A percentile compares a stretch with the other conserved stretches of the same genome.
phyloP scores from a whole-genome alignment of 495 filamentous ascomycete genomes.

The Cladorrhinum samala region DNA sequence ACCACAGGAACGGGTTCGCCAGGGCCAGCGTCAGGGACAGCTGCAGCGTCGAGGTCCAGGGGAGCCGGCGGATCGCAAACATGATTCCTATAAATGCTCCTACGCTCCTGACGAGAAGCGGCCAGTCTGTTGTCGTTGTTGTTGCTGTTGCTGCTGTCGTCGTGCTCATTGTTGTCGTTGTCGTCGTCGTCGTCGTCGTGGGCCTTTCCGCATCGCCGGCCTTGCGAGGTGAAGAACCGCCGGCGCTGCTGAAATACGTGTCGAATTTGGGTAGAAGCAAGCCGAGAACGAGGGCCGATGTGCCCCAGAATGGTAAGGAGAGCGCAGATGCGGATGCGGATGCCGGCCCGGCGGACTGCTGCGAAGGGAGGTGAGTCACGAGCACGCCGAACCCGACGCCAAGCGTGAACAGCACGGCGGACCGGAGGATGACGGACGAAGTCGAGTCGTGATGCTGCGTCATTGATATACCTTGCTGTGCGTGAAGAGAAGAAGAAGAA shows the following conservation, averaged over 20 bases:
- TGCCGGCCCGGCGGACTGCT: not conserved
- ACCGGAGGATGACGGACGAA: constrained; percentile 44
- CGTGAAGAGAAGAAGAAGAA: too few species aligned
- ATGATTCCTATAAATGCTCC: constrained; percentile 94
- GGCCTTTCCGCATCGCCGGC: too few species aligned
- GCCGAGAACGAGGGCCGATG: constrained; percentile 69
- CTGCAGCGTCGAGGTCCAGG: constrained; percentile 92
- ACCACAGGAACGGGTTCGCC: constrained; percentile 93
- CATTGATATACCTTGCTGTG: not conserved
- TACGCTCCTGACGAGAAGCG: constrained; percentile 73
- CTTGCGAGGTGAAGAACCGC: too few species aligned
- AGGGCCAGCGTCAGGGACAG: constrained; percentile 85
- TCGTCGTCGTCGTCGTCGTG: too few species aligned
- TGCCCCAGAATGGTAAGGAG: constrained; percentile 67
- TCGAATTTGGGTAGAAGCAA: constrained; percentile 82
- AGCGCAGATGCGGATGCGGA: not conserved
- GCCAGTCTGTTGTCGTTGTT: constrained; percentile 76
- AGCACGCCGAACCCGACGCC: constrained; percentile 81
- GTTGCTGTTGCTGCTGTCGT: constrained; percentile 9
- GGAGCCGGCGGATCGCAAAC: constrained; percentile 88
- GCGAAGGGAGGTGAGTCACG: constrained; percentile 61
- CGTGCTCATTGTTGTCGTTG: not conserved
- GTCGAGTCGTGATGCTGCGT: not conserved
- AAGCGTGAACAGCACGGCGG: constrained; percentile 66
- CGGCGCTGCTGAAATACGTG: not conserved